phyloP scores from a whole-genome alignment of 2,329 filamentous ascomycete species.

The Fusarium sp. region DNA sequence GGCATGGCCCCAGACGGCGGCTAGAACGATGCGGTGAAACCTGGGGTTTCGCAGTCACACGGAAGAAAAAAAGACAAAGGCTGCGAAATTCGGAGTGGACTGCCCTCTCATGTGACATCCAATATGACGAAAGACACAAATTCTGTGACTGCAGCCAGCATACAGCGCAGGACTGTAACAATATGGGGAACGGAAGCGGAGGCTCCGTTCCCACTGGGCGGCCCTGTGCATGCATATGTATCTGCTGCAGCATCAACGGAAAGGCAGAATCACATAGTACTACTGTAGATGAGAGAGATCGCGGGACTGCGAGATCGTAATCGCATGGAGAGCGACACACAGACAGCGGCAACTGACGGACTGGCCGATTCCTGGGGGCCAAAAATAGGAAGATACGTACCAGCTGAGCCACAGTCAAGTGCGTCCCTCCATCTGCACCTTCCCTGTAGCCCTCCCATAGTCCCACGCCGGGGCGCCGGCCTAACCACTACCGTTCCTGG shows the following conservation, averaged over 20 bases:
- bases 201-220: conserved; percentile 22
- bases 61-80: background rate
- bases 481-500: conserved; percentile 17
- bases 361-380: conserved; percentile 32
- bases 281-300: conserved; percentile 9
- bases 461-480: conserved; percentile 22
- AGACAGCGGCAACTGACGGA: conserved; percentile 25
- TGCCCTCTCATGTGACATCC: conserved; percentile 37
- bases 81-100: conserved; percentile 17
- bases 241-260: conserved; percentile 27
- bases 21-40: conserved; percentile 40
- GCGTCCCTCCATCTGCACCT: conserved; percentile 3
- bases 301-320: conserved; percentile 13
- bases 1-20: conserved; percentile 28
- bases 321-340: background rate
- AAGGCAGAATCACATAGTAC: conserved; percentile 31
- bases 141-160: conserved; percentile 21
- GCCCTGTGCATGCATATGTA: conserved; percentile 21
- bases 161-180: background rate
- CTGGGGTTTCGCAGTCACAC: conserved; percentile 37
- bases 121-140: conserved; percentile 10
- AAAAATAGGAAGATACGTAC: conserved; percentile 43
- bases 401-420: conserved; percentile 34
- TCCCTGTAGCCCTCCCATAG: background rate
- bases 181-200: conserved; percentile 16